phyloP scores from a whole-genome alignment of 2,329 filamentous ascomycete species.

The Xylariaceae sp. region DNA sequence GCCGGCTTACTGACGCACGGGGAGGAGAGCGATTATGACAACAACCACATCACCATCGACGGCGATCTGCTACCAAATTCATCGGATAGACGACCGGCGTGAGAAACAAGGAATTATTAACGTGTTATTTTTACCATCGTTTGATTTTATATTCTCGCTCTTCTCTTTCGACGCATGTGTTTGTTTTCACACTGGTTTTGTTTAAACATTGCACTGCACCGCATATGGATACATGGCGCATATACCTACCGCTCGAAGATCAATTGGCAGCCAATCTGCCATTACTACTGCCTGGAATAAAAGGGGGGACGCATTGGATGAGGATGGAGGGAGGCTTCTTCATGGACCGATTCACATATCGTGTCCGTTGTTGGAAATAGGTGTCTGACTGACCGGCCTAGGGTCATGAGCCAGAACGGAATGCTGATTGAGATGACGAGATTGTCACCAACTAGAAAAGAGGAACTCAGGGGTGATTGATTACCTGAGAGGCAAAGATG shows the following conservation, averaged over 20 bases:
- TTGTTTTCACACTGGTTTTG: background rate
- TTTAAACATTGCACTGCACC: background rate
- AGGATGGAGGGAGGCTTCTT: background rate
- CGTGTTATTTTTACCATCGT: too few relatives aligned
- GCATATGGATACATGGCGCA: conserved; percentile 13
- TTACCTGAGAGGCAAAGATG: background rate
- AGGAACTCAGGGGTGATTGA: background rate
- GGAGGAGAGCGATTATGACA: conserved; percentile 34
- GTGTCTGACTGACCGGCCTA: too few relatives aligned
- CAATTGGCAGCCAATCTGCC: conserved; percentile 3
- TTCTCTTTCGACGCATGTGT: conserved; percentile 18
- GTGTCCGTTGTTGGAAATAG: background rate
- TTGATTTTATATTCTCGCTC: background rate
- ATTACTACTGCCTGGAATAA: background rate
- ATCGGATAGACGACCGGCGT: conserved; percentile 24
- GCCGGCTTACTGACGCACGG: conserved; percentile 42
- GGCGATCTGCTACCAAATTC: conserved; percentile 37
- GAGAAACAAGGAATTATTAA: conserved; percentile 19
- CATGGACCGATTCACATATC: background rate
- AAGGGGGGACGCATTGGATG: background rate
- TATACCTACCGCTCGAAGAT: conserved; percentile 1
- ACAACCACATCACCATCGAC: conserved; percentile 37
- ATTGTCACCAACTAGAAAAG: background rate
- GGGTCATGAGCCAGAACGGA: background rate
- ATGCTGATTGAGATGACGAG: background rate